These are phyloP conservation scores for Podospora comata DNA, from an alignment of 495 filamentous ascomycete genomes.

Conservation along the genomic window DNA sequence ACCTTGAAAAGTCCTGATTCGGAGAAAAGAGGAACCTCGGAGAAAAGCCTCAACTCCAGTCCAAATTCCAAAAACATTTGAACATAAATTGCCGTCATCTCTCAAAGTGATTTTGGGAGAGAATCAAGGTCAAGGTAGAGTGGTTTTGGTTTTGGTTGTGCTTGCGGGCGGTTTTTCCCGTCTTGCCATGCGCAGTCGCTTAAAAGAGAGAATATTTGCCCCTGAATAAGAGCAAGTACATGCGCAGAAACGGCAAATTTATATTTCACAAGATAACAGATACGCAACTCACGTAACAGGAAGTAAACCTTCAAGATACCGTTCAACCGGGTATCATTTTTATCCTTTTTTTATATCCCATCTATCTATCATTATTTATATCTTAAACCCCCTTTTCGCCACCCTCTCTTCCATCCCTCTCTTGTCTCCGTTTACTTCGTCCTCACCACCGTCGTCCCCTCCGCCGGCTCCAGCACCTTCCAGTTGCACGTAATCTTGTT, in stretches of 20 bases:
- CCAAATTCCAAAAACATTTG: background rate
- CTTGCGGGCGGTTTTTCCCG: too few relatives aligned
- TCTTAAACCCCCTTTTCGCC: background rate
- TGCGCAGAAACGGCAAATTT: too few relatives aligned
- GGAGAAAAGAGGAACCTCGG: background rate
- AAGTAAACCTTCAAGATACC: background rate
- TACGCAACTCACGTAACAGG: too few relatives aligned
- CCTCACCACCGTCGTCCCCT: conserved; percentile 66
- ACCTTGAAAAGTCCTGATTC: background rate
- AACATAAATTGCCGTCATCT: too few relatives aligned
- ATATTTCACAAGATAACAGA: too few relatives aligned
- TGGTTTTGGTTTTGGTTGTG: too few relatives aligned
- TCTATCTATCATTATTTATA: background rate
- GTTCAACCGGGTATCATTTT: background rate
- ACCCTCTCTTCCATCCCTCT: background rate
- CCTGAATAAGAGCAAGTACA: too few relatives aligned
- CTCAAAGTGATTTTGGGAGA: too few relatives aligned
- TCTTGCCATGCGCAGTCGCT: too few relatives aligned
- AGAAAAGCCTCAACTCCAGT: background rate
- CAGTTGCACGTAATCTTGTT: conserved; percentile 72
- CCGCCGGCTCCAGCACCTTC: conserved; percentile 82
- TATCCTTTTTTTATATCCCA: background rate
- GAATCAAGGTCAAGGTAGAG: too few relatives aligned
- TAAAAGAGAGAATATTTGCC: too few relatives aligned
- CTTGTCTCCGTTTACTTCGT: background rate